These are phyloP conservation scores for Tylopilus felleus DNA, from an alignment of 768 basidiomycete genomes.

Conservation along the genomic window DNA sequence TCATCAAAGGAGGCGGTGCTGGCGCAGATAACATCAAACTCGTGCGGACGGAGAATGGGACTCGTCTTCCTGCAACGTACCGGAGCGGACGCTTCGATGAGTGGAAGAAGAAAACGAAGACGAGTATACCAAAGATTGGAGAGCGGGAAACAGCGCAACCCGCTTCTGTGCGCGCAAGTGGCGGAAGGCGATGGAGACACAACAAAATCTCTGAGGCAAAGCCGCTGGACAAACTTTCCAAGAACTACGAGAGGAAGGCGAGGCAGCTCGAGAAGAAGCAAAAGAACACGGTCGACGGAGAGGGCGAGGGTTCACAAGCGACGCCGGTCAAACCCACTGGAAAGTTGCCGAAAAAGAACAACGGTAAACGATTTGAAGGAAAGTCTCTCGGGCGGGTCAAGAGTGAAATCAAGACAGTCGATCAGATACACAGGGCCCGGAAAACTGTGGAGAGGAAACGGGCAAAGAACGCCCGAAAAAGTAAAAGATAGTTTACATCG, in stretches of 20 bases:
- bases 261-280: slow-evolving; percentile 60
- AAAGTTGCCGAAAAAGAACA: slow-evolving; percentile 33
- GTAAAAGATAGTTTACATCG: slow-evolving; percentile 23
- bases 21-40: slow-evolving; percentile 94
- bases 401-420: slow-evolving; percentile 80
- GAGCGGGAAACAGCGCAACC: slow-evolving; percentile 61
- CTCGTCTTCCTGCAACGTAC: slow-evolving; percentile 86
- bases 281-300: slow-evolving; percentile 29
- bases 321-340: slow-evolving; percentile 24
- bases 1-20: slow-evolving; percentile 77
- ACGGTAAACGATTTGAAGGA: slow-evolving; percentile 47
- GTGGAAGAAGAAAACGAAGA: slow-evolving; percentile 80
- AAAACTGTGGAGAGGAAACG: slow-evolving; percentile 60
- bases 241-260: slow-evolving; percentile 70
- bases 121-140: slow-evolving; percentile 76
- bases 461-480: slow-evolving; percentile 69
- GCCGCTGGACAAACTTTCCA: slow-evolving; percentile 70
- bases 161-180: slow-evolving; percentile 28
- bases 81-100: slow-evolving; percentile 93
- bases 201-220: slow-evolving; percentile 61
- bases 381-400: slow-evolving; percentile 66
- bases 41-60: slow-evolving; percentile 89
- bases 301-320: slow-evolving; percentile 23
- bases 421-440: slow-evolving; percentile 81
- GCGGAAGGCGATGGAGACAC: slow-evolving; percentile 72